Conservation (phyloP, 1,284 basidiomycete species). For the Filobasidium uniguttulatum region DNA sequence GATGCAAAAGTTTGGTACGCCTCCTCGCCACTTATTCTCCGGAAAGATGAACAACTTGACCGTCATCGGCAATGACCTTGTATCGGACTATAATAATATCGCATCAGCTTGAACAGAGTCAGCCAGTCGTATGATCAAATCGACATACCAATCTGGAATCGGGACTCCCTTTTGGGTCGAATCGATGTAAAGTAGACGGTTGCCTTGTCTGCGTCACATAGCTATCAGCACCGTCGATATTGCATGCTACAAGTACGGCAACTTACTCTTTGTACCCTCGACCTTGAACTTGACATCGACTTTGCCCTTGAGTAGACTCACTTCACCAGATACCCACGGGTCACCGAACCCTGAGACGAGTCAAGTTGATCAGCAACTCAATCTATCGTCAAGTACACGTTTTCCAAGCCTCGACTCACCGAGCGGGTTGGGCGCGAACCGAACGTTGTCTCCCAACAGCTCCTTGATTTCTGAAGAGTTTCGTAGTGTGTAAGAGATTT, state of each 20-base stretch:
- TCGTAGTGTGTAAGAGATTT: conserved; percentile 32
- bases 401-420: conserved; percentile 29
- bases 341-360: conserved; percentile 27
- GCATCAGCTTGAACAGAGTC: not conserved
- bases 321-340: conserved; percentile 36
- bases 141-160: conserved; percentile 33
- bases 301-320: conserved; percentile 37
- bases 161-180: conserved; percentile 29
- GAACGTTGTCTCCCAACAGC: conserved; percentile 27
- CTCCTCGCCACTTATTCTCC: too few species aligned
- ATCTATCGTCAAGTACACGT: not conserved
- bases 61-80: conserved; percentile 34
- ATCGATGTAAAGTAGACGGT: conserved; percentile 38
- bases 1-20: too few species aligned
- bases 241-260: not conserved
- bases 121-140: not conserved
- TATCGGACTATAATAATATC: conserved; percentile 26
- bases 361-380: not conserved
- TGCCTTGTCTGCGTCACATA: conserved; percentile 21
- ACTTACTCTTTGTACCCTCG: conserved; percentile 24
- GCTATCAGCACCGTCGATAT: not conserved
- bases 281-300: conserved; percentile 36
- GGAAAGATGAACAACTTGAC: conserved; percentile 28
- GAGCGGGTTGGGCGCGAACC: conserved; percentile 30
- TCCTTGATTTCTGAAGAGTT: conserved; percentile 29